Percentiles rank a stretch among this genome's conserved stretches.
Conservation (phyloP, 2,329 filamentous ascomycete species). For the Aureobasidium sp. region DNA sequence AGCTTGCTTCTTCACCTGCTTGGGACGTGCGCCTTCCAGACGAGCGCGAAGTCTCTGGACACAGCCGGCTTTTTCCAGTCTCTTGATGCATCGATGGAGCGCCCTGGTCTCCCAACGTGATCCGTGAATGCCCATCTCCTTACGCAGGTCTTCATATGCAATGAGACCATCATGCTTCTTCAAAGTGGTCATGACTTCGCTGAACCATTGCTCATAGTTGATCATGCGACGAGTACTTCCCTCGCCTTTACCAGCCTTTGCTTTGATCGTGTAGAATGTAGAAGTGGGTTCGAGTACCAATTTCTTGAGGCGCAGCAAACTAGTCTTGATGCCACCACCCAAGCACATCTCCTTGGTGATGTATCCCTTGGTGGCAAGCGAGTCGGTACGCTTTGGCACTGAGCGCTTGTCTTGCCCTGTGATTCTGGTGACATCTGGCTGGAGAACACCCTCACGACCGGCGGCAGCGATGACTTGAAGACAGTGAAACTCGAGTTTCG, state of each 20-base stretch:
- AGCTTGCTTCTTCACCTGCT: not conserved
- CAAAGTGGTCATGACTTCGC: slow-evolving; percentile 43
- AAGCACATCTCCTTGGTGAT: slow-evolving; percentile 51
- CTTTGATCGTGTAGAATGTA: slow-evolving; percentile 13
- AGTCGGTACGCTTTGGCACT: slow-evolving; percentile 54
- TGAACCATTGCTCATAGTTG: slow-evolving; percentile 44
- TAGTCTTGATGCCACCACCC: slow-evolving; percentile 46
- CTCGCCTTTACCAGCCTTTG: slow-evolving; percentile 4
- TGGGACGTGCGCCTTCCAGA: slow-evolving; percentile 1
- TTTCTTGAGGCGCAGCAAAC: slow-evolving; percentile 48
- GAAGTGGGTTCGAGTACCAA: slow-evolving; percentile 32
- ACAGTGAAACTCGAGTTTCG: slow-evolving; percentile 48
- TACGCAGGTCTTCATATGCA: slow-evolving; percentile 46
- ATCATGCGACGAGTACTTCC: slow-evolving; percentile 18
- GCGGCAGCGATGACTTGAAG: slow-evolving; percentile 53
- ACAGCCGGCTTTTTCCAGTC: slow-evolving; percentile 35
- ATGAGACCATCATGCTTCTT: slow-evolving; percentile 45
- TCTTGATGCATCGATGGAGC: slow-evolving; percentile 33
- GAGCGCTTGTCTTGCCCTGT: slow-evolving; percentile 60
- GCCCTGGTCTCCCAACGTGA: slow-evolving; percentile 33
- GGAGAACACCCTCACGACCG: slow-evolving; percentile 49
- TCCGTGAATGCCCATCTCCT: slow-evolving; percentile 33
- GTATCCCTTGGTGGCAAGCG: slow-evolving; percentile 51
- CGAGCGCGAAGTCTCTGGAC: slow-evolving; percentile 34
- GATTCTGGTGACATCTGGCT: slow-evolving; percentile 47